A percentile compares a stretch with the other conserved stretches of the same genome.
Evolutionary conservation across 805 yeast species (phyloP).

Genomic region (Millerago galiae): DNA sequence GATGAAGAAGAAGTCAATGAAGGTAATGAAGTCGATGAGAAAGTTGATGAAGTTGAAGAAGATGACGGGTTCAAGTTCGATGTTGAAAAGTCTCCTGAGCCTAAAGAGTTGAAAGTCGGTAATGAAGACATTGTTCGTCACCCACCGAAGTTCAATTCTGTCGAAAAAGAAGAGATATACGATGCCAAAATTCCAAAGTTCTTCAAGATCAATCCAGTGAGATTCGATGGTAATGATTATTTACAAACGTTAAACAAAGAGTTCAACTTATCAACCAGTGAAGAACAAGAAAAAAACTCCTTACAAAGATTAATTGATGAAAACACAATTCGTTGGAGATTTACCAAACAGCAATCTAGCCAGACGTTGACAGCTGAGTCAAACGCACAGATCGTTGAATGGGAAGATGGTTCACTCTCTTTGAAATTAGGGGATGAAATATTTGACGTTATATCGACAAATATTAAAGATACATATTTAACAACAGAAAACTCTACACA

Average conservation of each 20-base stretch:
- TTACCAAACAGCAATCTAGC: slow-evolving; percentile 53
- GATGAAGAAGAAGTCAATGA: not conserved
- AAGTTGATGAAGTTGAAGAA: slow-evolving; percentile 27
- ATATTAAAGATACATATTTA: slow-evolving; percentile 64
- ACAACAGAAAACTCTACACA: slow-evolving; percentile 39
- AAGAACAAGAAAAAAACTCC: slow-evolving; percentile 46
- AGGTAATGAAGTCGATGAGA: slow-evolving; percentile 4
- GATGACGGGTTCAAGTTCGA: slow-evolving; percentile 23
- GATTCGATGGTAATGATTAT: slow-evolving; percentile 74
- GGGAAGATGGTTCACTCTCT: slow-evolving; percentile 91
- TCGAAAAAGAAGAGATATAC: slow-evolving; percentile 33
- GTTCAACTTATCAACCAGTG: slow-evolving; percentile 34
- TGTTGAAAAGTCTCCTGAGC: slow-evolving; percentile 7
- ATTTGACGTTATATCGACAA: slow-evolving; percentile 67
- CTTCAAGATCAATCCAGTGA: slow-evolving; percentile 73
- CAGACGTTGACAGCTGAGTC: slow-evolving; percentile 65
- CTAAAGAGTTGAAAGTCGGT: slow-evolving; percentile 29
- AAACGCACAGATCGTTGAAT: slow-evolving; percentile 82
- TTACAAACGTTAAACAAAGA: slow-evolving; percentile 41
- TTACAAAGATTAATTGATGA: slow-evolving; percentile 65
- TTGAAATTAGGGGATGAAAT: slow-evolving; percentile 82
- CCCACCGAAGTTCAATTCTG: slow-evolving; percentile 27
- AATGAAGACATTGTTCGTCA: slow-evolving; percentile 42
- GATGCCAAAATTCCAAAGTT: slow-evolving; percentile 75
- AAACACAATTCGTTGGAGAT: slow-evolving; percentile 92